Conservation (phyloP, 1,139 yeast species). For the Debaryomyces coudertii region DNA sequence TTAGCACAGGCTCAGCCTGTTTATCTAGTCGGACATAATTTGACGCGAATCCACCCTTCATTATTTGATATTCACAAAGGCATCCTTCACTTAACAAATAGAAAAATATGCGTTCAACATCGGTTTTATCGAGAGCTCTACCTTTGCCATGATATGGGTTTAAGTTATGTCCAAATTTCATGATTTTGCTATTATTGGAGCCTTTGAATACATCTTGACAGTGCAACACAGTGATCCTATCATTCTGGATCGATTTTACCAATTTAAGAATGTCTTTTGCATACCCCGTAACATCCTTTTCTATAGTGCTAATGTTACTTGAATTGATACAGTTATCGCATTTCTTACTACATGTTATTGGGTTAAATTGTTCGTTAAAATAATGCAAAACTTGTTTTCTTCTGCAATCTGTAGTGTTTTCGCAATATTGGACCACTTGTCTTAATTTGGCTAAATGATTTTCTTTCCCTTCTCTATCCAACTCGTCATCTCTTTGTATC, state of each 20-base stretch:
- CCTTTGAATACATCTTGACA: constrained; percentile 88
- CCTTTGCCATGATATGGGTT: constrained; percentile 74
- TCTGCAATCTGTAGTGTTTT: constrained; percentile 87
- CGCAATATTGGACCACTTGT: constrained; percentile 90
- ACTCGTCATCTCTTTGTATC: constrained; percentile 75
- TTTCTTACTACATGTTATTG: constrained; percentile 63
- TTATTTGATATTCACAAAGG: constrained; percentile 69
- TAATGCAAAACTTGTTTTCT: constrained; percentile 86
- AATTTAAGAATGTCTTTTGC: constrained; percentile 64
- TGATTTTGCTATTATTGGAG: constrained; percentile 62
- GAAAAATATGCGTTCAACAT: constrained; percentile 80
- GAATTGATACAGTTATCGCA: constrained; percentile 85
- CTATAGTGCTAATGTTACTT: constrained; percentile 44
- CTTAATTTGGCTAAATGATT: constrained; percentile 77
- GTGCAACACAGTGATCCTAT: constrained; percentile 73
- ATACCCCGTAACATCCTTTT: constrained; percentile 68
- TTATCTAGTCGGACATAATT: constrained; percentile 70
- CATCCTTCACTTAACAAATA: constrained; percentile 71
- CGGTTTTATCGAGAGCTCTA: constrained; percentile 59
- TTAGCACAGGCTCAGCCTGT: constrained; percentile 49
- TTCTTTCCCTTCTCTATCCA: constrained; percentile 67
- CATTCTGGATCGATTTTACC: constrained; percentile 57
- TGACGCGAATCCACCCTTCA: constrained; percentile 77
- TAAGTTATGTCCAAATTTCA: constrained; percentile 62
- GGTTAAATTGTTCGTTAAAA: constrained; percentile 81